phyloP scores from a whole-genome alignment of 2,329 filamentous ascomycete species.

The Hyphodiscus sp. region DNA sequence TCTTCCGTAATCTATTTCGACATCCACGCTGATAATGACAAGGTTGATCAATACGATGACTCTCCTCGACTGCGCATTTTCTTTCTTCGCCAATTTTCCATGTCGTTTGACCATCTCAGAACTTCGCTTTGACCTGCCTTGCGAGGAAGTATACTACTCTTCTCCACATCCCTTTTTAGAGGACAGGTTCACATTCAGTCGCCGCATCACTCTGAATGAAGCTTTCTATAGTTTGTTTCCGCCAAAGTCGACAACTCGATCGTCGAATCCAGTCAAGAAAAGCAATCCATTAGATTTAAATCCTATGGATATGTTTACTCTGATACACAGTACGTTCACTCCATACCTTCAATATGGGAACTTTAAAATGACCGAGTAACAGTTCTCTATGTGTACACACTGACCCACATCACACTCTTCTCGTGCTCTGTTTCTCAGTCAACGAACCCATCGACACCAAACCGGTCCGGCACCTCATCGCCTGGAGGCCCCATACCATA shows the following conservation, averaged over 20 bases:
- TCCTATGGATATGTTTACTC: conserved; percentile 20
- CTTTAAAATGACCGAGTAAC: not conserved
- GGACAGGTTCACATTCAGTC: conserved; percentile 32
- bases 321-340: conserved; percentile 18
- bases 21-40: not conserved
- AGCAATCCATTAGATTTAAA: conserved; percentile 16
- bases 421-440: conserved; percentile 7
- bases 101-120: conserved; percentile 35
- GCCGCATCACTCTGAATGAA: conserved; percentile 32
- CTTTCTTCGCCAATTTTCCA: conserved; percentile 39
- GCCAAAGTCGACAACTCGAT: not conserved
- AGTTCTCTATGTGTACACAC: conserved; percentile 21
- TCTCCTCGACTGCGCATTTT: conserved; percentile 38
- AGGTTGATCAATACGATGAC: conserved; percentile 36
- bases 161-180: conserved; percentile 37
- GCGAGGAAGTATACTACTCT: conserved; percentile 34
- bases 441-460: not conserved
- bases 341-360: not conserved
- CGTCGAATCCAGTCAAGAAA: conserved; percentile 2
- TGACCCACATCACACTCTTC: conserved; percentile 18
- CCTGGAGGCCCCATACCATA: not conserved
- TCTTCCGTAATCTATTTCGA: not conserved
- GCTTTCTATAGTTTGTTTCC: conserved; percentile 35
- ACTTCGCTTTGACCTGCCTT: conserved; percentile 38
- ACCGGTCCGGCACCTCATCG: not conserved